Conservation (phyloP, 768 basidiomycete genomes). For the Daedaleopsis sinensis region DNA sequence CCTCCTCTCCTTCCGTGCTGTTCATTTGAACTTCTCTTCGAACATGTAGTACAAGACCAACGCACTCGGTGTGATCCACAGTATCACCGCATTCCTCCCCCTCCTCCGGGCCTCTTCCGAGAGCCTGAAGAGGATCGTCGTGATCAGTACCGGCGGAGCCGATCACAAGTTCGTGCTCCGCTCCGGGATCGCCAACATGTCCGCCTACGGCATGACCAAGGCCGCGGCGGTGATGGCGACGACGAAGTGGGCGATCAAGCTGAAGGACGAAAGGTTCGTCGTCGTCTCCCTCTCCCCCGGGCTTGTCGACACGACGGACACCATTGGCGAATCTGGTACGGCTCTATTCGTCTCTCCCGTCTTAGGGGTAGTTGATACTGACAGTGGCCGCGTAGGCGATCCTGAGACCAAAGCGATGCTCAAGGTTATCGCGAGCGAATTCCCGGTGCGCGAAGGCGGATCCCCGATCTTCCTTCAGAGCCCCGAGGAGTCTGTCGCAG, state of each 20-base stretch:
- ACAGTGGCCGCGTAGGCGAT: too few relatives aligned
- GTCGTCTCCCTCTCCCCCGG: slow-evolving; percentile 41
- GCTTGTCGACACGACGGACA: slow-evolving; percentile 30
- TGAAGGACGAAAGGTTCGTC: slow-evolving; percentile 34
- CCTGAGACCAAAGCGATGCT: too few relatives aligned
- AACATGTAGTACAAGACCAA: slow-evolving; percentile 27
- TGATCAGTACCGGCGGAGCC: slow-evolving; percentile 34
- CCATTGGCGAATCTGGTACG: neutral
- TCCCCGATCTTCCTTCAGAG: neutral
- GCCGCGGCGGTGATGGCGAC: slow-evolving; percentile 40
- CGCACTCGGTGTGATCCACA: slow-evolving; percentile 32
- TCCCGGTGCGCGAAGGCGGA: neutral
- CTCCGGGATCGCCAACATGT: slow-evolving; percentile 5
- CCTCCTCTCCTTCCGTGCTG: neutral
- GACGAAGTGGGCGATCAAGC: slow-evolving; percentile 39
- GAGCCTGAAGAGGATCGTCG: slow-evolving; percentile 39
- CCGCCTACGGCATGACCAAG: slow-evolving; percentile 41
- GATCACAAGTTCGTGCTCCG: slow-evolving; percentile 31
- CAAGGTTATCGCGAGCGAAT: too few relatives aligned
- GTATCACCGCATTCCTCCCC: neutral
- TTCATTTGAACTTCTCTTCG: neutral
- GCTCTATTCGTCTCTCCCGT: neutral
- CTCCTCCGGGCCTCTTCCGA: slow-evolving; percentile 38
- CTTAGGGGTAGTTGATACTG: neutral
- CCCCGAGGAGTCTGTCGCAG: slow-evolving; percentile 15